Base-by-base conservation (phyloP, 306 rosid species). In the Gynostemma pentaphyllum region DNA sequence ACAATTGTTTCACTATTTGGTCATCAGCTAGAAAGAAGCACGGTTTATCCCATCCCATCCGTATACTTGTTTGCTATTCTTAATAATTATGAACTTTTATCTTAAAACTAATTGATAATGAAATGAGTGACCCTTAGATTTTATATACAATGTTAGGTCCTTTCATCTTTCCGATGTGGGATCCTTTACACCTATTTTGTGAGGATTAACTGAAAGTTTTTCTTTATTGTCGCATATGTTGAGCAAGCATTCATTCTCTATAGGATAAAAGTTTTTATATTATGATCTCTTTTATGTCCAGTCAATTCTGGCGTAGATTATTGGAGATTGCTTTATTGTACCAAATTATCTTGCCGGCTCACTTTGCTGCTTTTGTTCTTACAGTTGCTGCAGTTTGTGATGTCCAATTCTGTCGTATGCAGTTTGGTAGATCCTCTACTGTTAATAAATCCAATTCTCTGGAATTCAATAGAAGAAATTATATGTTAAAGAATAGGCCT, bases 341-440 rank as follows among this genome's bases (percentile, higher is more conserved):
- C 24, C 18, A n/a, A 5, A 37, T 11, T 22, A 23, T 45, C 5
- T 44, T 53, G 34, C 50, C 24, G 22, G 14, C 49, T 61, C 66
- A 61, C 74, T 8, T n/a, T 14, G 37, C 36, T 41, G 40, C 30
- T 45, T 37, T 26, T 39, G 4, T 64, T 30, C 18, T 34, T 15
- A 26, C 84, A 85, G 81, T 73, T 15, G 74, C 47, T 61, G 57
- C 77, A 18, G 66, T 70, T 51, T 49, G 46, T 39, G 52, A 72
- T 72, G 49, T 70, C 66, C 77, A 48, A 73, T 40, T 56, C 64
- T 61, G 46, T 66, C 41, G 27, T 61, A 64, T 67, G 8, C 49
- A 42, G 24, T 51, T 56, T 45, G 62, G 53, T 40, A 70, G 59
- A 68, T n/a, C 78, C 51, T 57, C 72, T 61, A 68, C 72, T 70